These are phyloP conservation scores for Vitis vinifera DNA, from an alignment of 164 flowering plant species.

Conservation along the genomic window ASM3070453v1 NC_081814.1:2030501-2031000, in stretches of 20 bases:
- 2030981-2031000: slow-evolving; percentile 1
- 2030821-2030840: slow-evolving; percentile 7
- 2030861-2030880: background rate
- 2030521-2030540: too few species aligned
- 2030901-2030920: background rate
- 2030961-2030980: background rate
- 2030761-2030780: background rate
- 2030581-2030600: too few species aligned
- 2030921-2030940: slow-evolving; percentile 2
- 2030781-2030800: background rate
- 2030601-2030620: too few species aligned
- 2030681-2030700: background rate
- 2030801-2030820: background rate
- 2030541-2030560: too few species aligned
- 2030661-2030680: background rate
- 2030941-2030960: slow-evolving; percentile 2
- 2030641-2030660: too few species aligned
- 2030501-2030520: too few species aligned
- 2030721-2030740: background rate
- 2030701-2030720: background rate
- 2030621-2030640: too few species aligned
- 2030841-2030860: slow-evolving; percentile 2
- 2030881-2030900: background rate
- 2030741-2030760: background rate
- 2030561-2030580: too few species aligned